These are phyloP conservation scores for Aspergillus calidoustus DNA, from an alignment of 2,329 filamentous ascomycete genomes.

Conservation along the genomic window DNA sequence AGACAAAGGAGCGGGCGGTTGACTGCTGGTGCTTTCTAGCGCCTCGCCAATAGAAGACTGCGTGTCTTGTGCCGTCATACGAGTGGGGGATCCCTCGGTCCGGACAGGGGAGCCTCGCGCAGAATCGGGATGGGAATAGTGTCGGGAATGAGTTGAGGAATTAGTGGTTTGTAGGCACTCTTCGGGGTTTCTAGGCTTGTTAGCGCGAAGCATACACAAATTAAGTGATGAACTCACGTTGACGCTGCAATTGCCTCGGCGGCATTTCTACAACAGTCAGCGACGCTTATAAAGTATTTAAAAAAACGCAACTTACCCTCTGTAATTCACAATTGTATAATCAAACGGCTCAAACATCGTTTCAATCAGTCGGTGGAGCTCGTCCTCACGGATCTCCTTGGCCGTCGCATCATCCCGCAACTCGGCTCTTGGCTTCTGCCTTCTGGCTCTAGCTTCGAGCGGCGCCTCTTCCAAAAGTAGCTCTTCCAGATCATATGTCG, in stretches of 20 bases:
- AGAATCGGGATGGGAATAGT: conserved; percentile 43
- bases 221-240: conserved; percentile 29
- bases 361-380: conserved; percentile 93
- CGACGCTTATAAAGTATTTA: conserved; percentile 9
- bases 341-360: conserved; percentile 93
- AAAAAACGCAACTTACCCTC: conserved; percentile 60
- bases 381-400: conserved; percentile 92
- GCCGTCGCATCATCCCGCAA: conserved; percentile 93
- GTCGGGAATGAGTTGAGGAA: conserved; percentile 38
- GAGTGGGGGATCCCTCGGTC: conserved; percentile 35
- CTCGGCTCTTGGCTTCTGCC: conserved; percentile 90
- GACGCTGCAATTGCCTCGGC: conserved; percentile 47
- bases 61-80: conserved; percentile 33
- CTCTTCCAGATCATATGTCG: conserved; percentile 96
- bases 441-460: conserved; percentile 84
- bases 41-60: conserved; percentile 34
- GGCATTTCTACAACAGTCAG: conserved; percentile 31
- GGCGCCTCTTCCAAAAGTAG: conserved; percentile 92
- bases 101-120: conserved; percentile 35
- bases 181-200: conserved; percentile 43
- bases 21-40: conserved; percentile 29
- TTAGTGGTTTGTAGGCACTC: conserved; percentile 37
- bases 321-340: conserved; percentile 82
- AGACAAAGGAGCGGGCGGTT: conserved; percentile 22
- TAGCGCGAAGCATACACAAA: conserved; percentile 15